Conservation (phyloP, 129 eudicot species). For the Erigeron canadensis region DNA sequence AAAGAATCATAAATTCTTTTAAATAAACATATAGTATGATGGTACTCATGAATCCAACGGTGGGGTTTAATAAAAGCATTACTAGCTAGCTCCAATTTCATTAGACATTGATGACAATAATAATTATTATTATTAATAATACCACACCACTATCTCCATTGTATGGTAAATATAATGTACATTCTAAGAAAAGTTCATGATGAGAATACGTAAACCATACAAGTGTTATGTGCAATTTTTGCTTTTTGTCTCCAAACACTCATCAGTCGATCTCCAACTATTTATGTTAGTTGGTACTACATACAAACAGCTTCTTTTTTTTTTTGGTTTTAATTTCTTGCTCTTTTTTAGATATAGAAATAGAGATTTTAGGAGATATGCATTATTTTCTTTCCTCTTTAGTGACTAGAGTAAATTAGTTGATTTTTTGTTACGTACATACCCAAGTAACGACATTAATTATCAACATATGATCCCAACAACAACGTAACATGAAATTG, state of each 20-base stretch:
- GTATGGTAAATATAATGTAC: constrained; percentile 23
- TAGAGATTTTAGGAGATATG: too few relatives aligned
- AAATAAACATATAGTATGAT: constrained; percentile 2
- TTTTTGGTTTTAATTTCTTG: too few relatives aligned
- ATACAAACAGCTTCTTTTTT: constrained; percentile 7
- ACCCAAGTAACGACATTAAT: too few relatives aligned
- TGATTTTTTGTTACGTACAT: too few relatives aligned
- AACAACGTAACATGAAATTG: too few relatives aligned
- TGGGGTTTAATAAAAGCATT: constrained; percentile 30
- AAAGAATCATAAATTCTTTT: background rate
- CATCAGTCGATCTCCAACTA: constrained; percentile 29
- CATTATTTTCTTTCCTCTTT: too few relatives aligned
- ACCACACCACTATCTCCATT: constrained; percentile 26
- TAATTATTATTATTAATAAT: background rate
- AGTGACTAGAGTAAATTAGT: too few relatives aligned
- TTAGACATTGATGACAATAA: constrained; percentile 28
- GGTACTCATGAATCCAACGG: constrained; percentile 26
- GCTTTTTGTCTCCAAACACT: constrained; percentile 25
- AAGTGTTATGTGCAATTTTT: constrained; percentile 24
- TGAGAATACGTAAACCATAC: constrained; percentile 38
- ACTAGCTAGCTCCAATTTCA: constrained; percentile 19
- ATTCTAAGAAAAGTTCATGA: constrained; percentile 29
- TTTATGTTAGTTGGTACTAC: background rate
- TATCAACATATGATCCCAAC: too few relatives aligned
- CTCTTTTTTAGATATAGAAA: constrained; percentile 1